A percentile compares a stretch with the other conserved stretches of the same genome.
These are phyloP conservation scores for Elsinoe australis DNA, from an alignment of 2,329 filamentous ascomycete species.

Conservation along the genomic window DNA sequence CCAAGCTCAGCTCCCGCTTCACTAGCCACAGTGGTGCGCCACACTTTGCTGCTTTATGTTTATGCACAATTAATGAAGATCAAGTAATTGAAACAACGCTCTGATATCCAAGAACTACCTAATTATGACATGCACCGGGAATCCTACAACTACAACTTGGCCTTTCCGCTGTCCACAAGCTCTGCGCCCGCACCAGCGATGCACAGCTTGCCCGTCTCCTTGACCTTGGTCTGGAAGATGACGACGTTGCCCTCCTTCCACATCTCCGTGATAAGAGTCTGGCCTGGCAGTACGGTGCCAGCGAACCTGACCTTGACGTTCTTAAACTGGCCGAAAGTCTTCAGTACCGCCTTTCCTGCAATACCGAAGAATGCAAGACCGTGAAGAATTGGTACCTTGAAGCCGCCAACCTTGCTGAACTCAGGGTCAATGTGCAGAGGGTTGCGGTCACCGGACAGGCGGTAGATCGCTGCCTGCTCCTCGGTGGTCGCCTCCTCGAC, in stretches of 20 bases:
- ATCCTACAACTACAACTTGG: constrained; percentile 39
- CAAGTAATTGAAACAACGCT: not conserved
- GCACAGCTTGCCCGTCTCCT: constrained; percentile 85
- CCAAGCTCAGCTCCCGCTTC: constrained; percentile 9
- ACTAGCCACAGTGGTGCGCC: not conserved
- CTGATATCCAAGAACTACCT: constrained; percentile 1
- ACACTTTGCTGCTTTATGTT: not conserved
- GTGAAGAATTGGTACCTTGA: constrained; percentile 89
- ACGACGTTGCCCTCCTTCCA: constrained; percentile 79
- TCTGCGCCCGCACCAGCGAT: constrained; percentile 77
- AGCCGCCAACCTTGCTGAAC: constrained; percentile 91
- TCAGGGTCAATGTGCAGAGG: constrained; percentile 91
- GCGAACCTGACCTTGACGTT: constrained; percentile 92
- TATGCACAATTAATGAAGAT: not conserved
- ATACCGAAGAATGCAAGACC: constrained; percentile 95
- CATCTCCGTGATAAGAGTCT: constrained; percentile 90
- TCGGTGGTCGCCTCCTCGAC: constrained; percentile 79
- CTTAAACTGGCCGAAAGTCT: constrained; percentile 73
- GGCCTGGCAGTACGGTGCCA: constrained; percentile 73
- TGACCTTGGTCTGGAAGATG: constrained; percentile 79
- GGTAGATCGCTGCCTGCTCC: constrained; percentile 89
- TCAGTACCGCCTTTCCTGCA: constrained; percentile 80
- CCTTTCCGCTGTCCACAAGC: constrained; percentile 48
- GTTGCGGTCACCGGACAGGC: constrained; percentile 89
- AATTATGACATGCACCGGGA: constrained; percentile 6